A percentile compares a stretch with the other conserved stretches of the same genome.
These are phyloP conservation scores for Penicillium sp. DNA, from an alignment of 2,329 filamentous ascomycete species.

Conservation along the genomic window DNA sequence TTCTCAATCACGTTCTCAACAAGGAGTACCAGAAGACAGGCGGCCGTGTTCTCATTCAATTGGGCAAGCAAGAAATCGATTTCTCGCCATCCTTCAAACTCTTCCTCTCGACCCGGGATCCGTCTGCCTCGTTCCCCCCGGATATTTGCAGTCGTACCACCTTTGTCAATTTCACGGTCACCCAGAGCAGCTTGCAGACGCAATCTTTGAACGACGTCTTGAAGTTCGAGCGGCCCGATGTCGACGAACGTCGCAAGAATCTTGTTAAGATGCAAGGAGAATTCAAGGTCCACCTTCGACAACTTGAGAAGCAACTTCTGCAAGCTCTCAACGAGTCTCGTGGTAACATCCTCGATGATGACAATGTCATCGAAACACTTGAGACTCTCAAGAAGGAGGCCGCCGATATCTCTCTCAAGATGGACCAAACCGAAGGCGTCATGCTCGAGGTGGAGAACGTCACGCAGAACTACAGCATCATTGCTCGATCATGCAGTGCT, in stretches of 20 bases:
- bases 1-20: conserved; percentile 97
- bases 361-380: conserved; percentile 95
- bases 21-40: conserved; percentile 99
- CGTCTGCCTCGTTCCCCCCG: conserved; percentile 90
- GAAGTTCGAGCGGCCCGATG: conserved; percentile 94
- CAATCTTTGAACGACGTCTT: conserved; percentile 97
- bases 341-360: conserved; percentile 96
- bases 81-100: conserved; percentile 96
- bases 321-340: conserved; percentile 96
- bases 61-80: conserved; percentile 98
- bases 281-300: conserved; percentile 96
- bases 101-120: conserved; percentile 92
- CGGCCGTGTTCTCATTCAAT: conserved; percentile 94
- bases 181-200: conserved; percentile 96
- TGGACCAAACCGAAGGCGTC: conserved; percentile 92
- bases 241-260: conserved; percentile 93
- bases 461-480: conserved; percentile 88
- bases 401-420: conserved; percentile 92
- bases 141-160: conserved; percentile 98
- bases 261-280: conserved; percentile 98
- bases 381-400: conserved; percentile 98
- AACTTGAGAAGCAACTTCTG: conserved; percentile 88
- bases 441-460: conserved; percentile 98
- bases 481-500: conserved; percentile 92
- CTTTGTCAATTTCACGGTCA: conserved; percentile 99